phyloP scores from a whole-genome alignment of 2,329 filamentous ascomycete species.

The Malbranchea cinnamomea region DNA sequence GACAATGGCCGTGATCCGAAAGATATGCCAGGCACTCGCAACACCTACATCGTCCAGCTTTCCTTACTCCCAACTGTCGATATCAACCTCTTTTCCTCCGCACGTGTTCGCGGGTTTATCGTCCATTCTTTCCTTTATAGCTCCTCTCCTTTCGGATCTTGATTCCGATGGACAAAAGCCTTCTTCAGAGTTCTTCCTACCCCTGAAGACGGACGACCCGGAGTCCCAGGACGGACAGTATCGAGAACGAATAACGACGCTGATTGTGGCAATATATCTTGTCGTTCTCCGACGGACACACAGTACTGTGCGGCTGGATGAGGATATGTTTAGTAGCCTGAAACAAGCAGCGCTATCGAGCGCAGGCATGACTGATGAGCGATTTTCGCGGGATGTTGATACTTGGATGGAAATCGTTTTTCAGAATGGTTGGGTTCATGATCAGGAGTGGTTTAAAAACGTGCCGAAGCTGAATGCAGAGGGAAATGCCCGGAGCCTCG shows the following conservation, averaged over 20 bases:
- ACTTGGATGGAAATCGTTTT: conserved; percentile 44
- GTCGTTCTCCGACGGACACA: conserved; percentile 17
- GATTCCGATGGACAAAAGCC: too few relatives aligned
- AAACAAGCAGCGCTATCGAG: conserved; percentile 23
- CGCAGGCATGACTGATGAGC: conserved; percentile 17
- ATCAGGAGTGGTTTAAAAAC: conserved; percentile 52
- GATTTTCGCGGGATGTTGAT: conserved; percentile 42
- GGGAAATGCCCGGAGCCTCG: neutral
- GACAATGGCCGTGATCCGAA: conserved; percentile 54
- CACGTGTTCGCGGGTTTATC: conserved; percentile 61
- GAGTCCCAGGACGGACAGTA: conserved; percentile 32
- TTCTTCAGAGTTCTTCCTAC: conserved; percentile 24
- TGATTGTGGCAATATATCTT: conserved; percentile 31
- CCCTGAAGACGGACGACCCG: conserved; percentile 26
- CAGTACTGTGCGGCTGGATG: conserved; percentile 15
- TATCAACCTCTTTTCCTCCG: conserved; percentile 42
- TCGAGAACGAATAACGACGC: conserved; percentile 22
- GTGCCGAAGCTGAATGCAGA: conserved; percentile 20
- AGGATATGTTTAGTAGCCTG: conserved; percentile 28
- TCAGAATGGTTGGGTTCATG: conserved; percentile 37
- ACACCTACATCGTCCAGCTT: conserved; percentile 32
- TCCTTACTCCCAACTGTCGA: conserved; percentile 22
- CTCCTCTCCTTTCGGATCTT: conserved; percentile 30
- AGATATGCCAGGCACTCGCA: conserved; percentile 47
- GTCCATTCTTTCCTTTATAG: conserved; percentile 36